Evolutionary conservation across 345 rosid species (phyloP).

Genomic region (Raphanus raphanistrum): DNA sequence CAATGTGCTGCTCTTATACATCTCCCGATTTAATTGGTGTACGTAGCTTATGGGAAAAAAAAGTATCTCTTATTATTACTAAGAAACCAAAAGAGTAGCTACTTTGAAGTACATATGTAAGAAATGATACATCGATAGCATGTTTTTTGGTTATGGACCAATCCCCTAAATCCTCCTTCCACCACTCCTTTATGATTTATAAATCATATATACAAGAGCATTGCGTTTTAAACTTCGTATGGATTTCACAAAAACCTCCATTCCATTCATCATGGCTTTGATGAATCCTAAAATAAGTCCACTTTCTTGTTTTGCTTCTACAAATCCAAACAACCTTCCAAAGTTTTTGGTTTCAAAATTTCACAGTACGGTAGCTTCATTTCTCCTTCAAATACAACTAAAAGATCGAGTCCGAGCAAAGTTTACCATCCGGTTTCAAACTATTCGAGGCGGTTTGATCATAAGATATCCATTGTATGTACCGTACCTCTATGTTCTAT

Average conservation of each 20-base stretch:
- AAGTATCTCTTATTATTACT: neutral
- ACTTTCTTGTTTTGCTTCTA: neutral
- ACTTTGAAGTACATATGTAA: neutral
- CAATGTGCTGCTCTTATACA: neutral
- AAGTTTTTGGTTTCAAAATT: neutral
- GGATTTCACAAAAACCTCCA: neutral
- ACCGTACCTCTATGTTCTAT: neutral
- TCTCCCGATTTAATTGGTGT: neutral
- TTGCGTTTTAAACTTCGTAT: neutral
- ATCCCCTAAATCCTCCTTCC: neutral
- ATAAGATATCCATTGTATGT: neutral
- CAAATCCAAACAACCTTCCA: neutral
- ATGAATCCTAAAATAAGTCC: neutral
- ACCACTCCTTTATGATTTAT: neutral
- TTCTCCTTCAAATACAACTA: neutral
- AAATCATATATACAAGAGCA: neutral
- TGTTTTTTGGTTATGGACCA: neutral
- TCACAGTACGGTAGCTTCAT: neutral
- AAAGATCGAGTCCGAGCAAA: neutral
- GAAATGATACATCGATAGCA: neutral
- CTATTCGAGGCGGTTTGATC: neutral
- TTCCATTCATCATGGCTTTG: conserved; percentile 13
- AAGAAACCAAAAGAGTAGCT: neutral
- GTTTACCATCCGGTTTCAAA: neutral
- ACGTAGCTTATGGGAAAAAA: neutral